Evolutionary conservation across 208 protist species (phyloP), one percentile per base, ranked within the genome.

Genomic region (Crithidia thermophila): DNA sequence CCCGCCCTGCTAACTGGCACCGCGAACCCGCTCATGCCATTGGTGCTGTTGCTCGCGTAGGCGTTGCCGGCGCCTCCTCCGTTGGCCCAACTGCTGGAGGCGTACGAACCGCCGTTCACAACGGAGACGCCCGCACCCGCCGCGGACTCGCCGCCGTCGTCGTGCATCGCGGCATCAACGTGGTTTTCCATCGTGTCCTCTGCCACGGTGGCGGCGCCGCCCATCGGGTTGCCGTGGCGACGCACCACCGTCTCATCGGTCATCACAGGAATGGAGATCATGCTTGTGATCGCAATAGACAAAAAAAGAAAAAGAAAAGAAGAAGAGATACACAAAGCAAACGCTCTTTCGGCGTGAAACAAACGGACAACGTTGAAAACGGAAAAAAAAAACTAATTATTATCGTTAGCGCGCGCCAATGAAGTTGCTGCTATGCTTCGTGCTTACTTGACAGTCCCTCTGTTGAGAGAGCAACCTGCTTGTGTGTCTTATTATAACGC

Each of bases 211-310:
- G 31, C 60, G 21, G 21, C n/a, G 49, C 45, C 47, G 30, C 37
- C 42, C 39, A 50, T 46, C 23, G 27, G 27, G 50, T 20, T 42
- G 2, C 28, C 25, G 49, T 66, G 67, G 37, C 53, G 45, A 10
- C 67, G 67, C 46, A 72, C 67, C 58, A 72, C 67, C 58, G 67
- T 72, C 30, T 72, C 67, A 37, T 66, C 67, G 1, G 67, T 61
- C 67, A 72, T 72, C 34, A 72, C 58, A 0, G 67, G 67, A 45
- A 72, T 72, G 0, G 67, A 72, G 34, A 72, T 72, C 67, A 72
- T 72, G 1, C 18, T 53, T 52, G 51, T 23, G 31, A 55, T 16
- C n/a, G 7, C 47, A 66, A 43, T 28, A 4, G 21, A 47, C 28
- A 4, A 37, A 63, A 63, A 50, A 63, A 50, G 23, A 63, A 52